Evolutionary conservation across 2,329 filamentous ascomycete genomes (phyloP).

Genomic region (Pyricularia sp.): DNA sequence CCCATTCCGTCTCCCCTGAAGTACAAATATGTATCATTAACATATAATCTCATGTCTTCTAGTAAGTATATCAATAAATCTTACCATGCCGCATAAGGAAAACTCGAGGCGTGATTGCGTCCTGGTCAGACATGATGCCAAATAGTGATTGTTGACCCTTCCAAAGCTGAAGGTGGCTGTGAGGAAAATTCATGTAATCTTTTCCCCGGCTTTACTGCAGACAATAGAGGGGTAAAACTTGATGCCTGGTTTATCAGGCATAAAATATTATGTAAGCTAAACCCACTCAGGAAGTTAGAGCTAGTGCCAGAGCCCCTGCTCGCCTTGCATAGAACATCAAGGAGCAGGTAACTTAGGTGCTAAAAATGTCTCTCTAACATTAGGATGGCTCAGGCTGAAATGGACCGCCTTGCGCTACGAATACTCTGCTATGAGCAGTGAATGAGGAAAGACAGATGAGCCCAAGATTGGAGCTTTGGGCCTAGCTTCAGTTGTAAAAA

Average conservation of each 20-base stretch:
- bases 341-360: neutral
- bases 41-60: neutral
- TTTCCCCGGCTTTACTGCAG: neutral
- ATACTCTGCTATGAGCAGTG: no score
- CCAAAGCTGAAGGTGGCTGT: neutral
- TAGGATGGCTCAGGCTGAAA: no score
- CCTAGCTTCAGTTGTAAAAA: neutral
- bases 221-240: neutral
- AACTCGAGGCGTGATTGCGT: constrained; percentile 25
- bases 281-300: neutral
- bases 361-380: neutral
- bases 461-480: neutral
- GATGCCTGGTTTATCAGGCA: neutral
- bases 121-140: constrained; percentile 22
- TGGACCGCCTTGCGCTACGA: no score
- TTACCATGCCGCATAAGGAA: constrained; percentile 27
- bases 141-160: neutral
- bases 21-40: neutral
- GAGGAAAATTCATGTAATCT: neutral
- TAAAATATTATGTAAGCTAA: neutral
- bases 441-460: neutral
- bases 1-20: constrained; percentile 31
- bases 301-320: neutral
- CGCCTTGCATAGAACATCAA: neutral
- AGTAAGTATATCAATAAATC: constrained; percentile 6